These are phyloP conservation scores for Cymbopogon citratus DNA, from an alignment of 176 grass and related monocot species.

Conservation along the genomic window DNA sequence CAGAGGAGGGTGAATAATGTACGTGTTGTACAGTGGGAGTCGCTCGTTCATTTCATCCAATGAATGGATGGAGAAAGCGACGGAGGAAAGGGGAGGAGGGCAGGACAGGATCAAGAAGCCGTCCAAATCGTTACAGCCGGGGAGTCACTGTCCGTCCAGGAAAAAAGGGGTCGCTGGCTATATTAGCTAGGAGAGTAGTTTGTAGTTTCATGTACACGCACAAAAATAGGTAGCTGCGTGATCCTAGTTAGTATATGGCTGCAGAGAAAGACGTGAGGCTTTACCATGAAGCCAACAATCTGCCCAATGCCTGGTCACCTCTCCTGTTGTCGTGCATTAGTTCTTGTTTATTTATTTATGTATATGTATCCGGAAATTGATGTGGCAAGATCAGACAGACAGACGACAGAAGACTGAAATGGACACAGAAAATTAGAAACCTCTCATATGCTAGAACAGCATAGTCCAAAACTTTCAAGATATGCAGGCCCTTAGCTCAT, in stretches of 20 bases:
- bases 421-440: not conserved
- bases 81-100: not conserved
- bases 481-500: too few species aligned
- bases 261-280: conserved; percentile 9
- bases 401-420: not conserved
- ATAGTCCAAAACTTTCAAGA: too few species aligned
- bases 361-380: not conserved
- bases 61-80: conserved; percentile 31
- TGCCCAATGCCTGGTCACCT: not conserved
- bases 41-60: not conserved
- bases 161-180: not conserved
- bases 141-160: conserved; percentile 32
- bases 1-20: not conserved
- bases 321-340: not conserved
- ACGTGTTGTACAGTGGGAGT: not conserved
- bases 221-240: not conserved
- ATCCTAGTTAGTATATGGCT: not conserved
- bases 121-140: conserved; percentile 43
- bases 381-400: not conserved
- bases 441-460: not conserved
- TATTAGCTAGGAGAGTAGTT: not conserved
- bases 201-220: conserved; percentile 34
- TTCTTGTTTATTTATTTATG: not conserved
- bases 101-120: not conserved
- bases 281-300: not conserved